Evolutionary conservation across 805 yeast species (phyloP), one percentile per base, ranked within the genome.

Genomic region (Starmerella floricola): DNA sequence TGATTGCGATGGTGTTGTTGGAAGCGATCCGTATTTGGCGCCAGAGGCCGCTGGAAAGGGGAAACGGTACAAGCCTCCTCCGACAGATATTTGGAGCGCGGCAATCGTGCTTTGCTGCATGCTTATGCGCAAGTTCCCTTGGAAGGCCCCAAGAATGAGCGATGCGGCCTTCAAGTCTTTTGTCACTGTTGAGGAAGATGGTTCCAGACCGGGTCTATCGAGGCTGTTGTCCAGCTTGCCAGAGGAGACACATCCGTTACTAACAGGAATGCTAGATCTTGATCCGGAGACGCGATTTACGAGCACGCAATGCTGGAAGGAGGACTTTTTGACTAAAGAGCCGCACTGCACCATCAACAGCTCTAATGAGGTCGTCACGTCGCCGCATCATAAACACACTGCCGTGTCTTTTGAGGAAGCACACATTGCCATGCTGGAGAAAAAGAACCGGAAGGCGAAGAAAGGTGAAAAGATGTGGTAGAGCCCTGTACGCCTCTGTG

Each of bases 351-450:
- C 81, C 2, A 72, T 55, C 13, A 48, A 46, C 30, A 45, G 42
- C 32, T 19, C 36, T 16, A 52, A 52, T 13, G 57, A 63, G 12
- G 44, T 65, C 31, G 60, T 65, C 38, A 62, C 62, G 27, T 74
- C 76, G 17, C 61, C 65, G 6, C 78, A 76, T 54, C 97, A 87
- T 58, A 69, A 69, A 27, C 97, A 87, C 59, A 84, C 95, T 1
- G 74, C 74, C 50, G 96, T 87, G 38, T 95, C 86, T 52, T 94
- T 83, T 59, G 78, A 84, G 46, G 94, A 84, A 53, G 97, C 97
- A 0, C 97, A 87, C 60, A 87, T 87, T 63, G 95, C 96, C 10
- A 79, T 87, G 45, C 71, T 87, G 51, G 96, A 87, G 58, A 82
- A 78, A 67, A 82, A 78, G 58, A 62, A 62, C 52, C 57, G 58